phyloP scores from a whole-genome alignment of 345 rosid genomes.

The Eucalyptus viminalis region DNA sequence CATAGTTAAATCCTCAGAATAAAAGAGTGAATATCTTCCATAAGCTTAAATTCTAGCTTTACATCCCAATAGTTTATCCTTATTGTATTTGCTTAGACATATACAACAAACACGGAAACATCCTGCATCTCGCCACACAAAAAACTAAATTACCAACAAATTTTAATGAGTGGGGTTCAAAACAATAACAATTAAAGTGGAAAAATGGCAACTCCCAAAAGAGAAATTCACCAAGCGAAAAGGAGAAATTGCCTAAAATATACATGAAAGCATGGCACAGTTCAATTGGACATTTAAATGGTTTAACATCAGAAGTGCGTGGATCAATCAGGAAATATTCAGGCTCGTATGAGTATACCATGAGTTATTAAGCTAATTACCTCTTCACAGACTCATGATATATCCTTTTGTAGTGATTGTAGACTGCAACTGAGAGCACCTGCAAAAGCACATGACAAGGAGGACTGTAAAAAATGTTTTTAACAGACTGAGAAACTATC shows the following conservation, averaged over 20 bases:
- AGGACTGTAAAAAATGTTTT: background rate
- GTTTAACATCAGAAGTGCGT: background rate
- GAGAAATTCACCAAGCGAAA: background rate
- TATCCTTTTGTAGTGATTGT: conserved; percentile 96
- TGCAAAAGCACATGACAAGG: conserved; percentile 7
- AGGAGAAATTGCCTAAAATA: background rate
- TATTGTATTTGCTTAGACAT: background rate
- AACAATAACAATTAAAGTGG: background rate
- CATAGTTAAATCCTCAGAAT: background rate
- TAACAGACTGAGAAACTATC: background rate
- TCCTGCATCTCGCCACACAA: background rate
- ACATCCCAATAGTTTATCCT: background rate
- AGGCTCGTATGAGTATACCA: background rate
- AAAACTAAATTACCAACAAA: background rate
- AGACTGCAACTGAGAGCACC: conserved; percentile 98
- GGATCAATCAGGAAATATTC: background rate
- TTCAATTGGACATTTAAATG: background rate
- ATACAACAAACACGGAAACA: background rate
- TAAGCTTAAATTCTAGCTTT: background rate
- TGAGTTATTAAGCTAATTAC: conserved; percentile 28
- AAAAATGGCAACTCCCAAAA: background rate
- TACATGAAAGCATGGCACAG: background rate
- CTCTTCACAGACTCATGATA: conserved; percentile 53
- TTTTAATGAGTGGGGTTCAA: background rate
- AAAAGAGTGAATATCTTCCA: background rate